Conservation (phyloP, 164 flowering plant genomes). For the Nymphaea thermarum region DNA sequence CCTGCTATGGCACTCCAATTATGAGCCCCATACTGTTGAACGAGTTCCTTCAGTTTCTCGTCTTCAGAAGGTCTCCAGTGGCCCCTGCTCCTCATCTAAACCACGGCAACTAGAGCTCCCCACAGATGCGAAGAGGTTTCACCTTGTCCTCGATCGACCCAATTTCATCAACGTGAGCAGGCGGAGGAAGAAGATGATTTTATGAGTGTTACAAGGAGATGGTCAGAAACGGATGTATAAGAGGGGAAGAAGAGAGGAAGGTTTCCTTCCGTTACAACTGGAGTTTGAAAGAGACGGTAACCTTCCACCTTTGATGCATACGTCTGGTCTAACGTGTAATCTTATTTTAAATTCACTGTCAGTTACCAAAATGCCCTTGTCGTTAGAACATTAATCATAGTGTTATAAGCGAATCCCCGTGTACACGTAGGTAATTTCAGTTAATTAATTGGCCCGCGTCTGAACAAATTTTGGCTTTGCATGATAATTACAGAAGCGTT, state of each 20-base stretch:
- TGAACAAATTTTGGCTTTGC: too few species aligned
- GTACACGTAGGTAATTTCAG: too few species aligned
- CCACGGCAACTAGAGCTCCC: neutral
- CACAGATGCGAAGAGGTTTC: neutral
- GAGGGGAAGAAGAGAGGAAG: neutral
- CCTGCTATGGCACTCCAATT: slow-evolving; percentile 80
- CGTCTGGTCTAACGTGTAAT: neutral
- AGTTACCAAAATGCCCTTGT: neutral
- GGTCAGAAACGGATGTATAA: neutral
- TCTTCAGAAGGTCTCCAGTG: slow-evolving; percentile 84
- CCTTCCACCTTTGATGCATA: neutral
- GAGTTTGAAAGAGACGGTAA: neutral
- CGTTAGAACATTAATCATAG: neutral
- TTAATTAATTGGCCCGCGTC: too few species aligned
- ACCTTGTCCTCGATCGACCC: neutral
- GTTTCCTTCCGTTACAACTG: neutral
- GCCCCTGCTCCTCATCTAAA: slow-evolving; percentile 54
- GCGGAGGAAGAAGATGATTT: neutral
- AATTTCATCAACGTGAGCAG: neutral
- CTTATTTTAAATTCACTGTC: neutral
- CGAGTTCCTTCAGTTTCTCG: slow-evolving; percentile 52
- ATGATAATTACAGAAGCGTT: too few species aligned
- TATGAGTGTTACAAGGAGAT: neutral
- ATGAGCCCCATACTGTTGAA: slow-evolving; percentile 58
- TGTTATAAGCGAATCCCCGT: too few species aligned